phyloP scores from a whole-genome alignment of 345 rosid genomes.

The Eucalyptus lansdowneana region DNA sequence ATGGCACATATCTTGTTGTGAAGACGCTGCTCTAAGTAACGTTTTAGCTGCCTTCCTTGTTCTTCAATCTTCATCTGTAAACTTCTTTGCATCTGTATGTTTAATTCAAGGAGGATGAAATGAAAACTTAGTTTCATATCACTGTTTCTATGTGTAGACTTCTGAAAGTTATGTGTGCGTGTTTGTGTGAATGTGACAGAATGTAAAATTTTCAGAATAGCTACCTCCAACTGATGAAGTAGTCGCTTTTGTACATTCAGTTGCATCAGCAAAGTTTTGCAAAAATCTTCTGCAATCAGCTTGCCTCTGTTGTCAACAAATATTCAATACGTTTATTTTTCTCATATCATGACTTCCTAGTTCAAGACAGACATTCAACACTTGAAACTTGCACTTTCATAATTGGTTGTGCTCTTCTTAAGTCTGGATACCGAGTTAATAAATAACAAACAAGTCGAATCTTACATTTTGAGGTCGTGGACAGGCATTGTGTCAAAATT shows the following conservation, averaged over 20 bases:
- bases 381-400: background rate
- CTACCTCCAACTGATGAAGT: constrained; percentile 7
- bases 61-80: constrained; percentile 19
- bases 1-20: too few relatives aligned
- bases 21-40: constrained; percentile 8
- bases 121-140: background rate
- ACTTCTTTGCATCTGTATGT: constrained; percentile 10
- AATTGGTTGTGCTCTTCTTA: background rate
- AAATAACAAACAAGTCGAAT: background rate
- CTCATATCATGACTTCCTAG: background rate
- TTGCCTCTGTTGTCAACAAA: background rate
- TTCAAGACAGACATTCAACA: background rate
- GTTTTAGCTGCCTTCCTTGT: constrained; percentile 20
- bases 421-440: background rate
- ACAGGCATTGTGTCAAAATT: background rate
- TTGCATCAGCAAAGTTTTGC: background rate
- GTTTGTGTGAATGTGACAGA: background rate
- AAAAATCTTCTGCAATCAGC: background rate
- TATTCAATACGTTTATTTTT: background rate
- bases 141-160: background rate
- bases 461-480: background rate
- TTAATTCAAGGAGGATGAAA: background rate
- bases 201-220: background rate
- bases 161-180: background rate
- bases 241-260: constrained; percentile 17